Conservation (phyloP, 1,139 yeast species). For the Kluyveromyces sp. region DNA sequence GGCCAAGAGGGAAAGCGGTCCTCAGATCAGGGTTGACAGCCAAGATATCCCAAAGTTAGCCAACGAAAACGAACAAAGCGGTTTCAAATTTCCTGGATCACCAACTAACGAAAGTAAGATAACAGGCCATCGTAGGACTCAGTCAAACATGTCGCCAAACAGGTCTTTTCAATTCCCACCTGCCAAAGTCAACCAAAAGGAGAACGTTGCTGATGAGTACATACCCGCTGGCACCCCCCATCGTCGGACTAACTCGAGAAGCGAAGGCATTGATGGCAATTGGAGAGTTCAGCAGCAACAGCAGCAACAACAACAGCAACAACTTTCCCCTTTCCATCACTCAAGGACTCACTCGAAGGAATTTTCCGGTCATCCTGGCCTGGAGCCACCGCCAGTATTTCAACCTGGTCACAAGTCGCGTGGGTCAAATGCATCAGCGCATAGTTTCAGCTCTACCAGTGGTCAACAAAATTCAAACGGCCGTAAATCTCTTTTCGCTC, state of each 20-base stretch:
- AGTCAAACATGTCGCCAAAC: conserved; percentile 30
- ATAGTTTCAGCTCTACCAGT: conserved; percentile 29
- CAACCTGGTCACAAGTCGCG: conserved; percentile 77
- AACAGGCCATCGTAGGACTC: conserved; percentile 15
- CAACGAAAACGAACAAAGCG: conserved; percentile 10
- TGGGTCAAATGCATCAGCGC: conserved; percentile 49
- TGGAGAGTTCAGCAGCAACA: conserved; percentile 46
- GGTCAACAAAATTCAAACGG: conserved; percentile 35
- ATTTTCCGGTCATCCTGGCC: conserved; percentile 23
- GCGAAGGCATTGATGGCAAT: conserved; percentile 48
- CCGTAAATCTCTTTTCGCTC: conserved; percentile 89
- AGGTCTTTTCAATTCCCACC: conserved; percentile 31
- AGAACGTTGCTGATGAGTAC: conserved; percentile 27
- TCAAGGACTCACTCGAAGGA: conserved; percentile 31
- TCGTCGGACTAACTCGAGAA: conserved; percentile 31
- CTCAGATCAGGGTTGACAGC: conserved; percentile 17
- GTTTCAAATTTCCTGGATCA: conserved; percentile 22
- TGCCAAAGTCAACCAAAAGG: conserved; percentile 12
- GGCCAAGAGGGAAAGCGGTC: conserved; percentile 41
- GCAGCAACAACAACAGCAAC: conserved; percentile 20
- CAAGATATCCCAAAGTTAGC: conserved; percentile 8
- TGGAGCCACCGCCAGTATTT: conserved; percentile 52
- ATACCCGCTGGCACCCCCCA: conserved; percentile 34
- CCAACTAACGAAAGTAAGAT: conserved; percentile 43
- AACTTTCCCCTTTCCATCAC: conserved; percentile 25